Evolutionary conservation across 78 protist species (phyloP).

Genomic region (Monocercomonoides exilis): DNA sequence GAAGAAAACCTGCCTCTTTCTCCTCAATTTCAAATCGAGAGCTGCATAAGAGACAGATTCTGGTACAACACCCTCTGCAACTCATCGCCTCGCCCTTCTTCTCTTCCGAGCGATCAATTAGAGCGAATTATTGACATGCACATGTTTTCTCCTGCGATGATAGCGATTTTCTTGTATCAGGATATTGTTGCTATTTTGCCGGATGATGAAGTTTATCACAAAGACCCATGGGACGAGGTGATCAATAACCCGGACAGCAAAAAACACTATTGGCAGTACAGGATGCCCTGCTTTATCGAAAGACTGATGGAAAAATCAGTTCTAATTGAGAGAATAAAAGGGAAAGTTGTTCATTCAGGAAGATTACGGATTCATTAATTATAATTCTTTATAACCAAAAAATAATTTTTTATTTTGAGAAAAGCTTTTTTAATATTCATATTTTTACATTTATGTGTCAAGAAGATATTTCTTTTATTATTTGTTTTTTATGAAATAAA

Average conservation of each 20-base stretch:
- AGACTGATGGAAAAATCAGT: neutral
- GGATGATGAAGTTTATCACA: neutral
- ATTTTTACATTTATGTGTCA: no score
- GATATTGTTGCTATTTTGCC: neutral
- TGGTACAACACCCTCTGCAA: no score
- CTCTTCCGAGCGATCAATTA: neutral
- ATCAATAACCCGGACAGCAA: slow-evolving; percentile 16
- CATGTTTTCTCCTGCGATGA: slow-evolving; percentile 14
- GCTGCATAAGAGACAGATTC: no score
- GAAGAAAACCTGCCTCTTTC: no score
- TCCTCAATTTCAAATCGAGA: no score
- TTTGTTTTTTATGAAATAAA: no score
- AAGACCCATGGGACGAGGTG: neutral
- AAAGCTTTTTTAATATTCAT: no score
- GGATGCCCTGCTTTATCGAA: slow-evolving; percentile 17
- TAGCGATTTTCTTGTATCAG: neutral
- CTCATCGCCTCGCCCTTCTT: neutral
- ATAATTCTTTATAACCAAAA: no score
- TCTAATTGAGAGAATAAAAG: neutral
- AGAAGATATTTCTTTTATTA: no score
- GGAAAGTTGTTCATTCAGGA: slow-evolving; percentile 13
- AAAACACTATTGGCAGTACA: slow-evolving; percentile 28
- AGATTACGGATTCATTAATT: neutral
- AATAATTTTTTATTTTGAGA: no score
- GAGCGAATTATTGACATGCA: slow-evolving; percentile 16